Evolutionary conservation across 108 stramenopile genomes (phyloP).

Genomic region (Cylindrotheca fusiformis): DNA sequence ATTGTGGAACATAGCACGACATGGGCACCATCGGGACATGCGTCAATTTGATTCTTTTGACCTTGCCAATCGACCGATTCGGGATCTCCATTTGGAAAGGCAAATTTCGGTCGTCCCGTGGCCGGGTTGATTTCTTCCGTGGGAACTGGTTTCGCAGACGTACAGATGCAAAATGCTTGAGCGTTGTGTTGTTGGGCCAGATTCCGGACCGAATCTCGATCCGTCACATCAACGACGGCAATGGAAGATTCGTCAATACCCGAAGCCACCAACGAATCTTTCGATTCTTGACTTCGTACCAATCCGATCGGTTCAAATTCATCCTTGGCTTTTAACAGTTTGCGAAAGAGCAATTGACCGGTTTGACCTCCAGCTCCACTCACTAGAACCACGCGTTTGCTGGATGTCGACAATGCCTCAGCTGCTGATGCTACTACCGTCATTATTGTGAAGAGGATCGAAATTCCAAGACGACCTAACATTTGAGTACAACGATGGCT

Average conservation of each 20-base stretch:
- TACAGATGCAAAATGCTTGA: conserved; percentile 75
- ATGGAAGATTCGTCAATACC: conserved; percentile 11
- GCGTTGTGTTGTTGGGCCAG: conserved; percentile 23
- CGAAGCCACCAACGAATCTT: conserved; percentile 36
- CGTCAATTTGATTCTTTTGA: conserved; percentile 86
- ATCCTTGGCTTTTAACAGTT: conserved; percentile 36
- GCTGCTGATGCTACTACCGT: no score
- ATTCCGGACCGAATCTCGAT: conserved; percentile 4
- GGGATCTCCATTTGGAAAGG: conserved; percentile 60
- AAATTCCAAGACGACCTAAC: no score
- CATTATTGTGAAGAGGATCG: no score
- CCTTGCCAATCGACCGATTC: conserved; percentile 84
- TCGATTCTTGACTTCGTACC: conserved; percentile 49
- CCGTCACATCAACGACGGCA: conserved; percentile 18
- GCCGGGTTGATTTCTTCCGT: conserved; percentile 56
- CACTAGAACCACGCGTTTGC: conserved; percentile 42
- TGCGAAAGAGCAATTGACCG: conserved; percentile 58
- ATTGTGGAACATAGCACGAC: conserved; percentile 73
- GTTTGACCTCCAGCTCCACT: conserved; percentile 78
- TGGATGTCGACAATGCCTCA: conserved; percentile 1
- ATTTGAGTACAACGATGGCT: no score
- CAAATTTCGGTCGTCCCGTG: conserved; percentile 52
- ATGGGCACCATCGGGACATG: conserved; percentile 46
- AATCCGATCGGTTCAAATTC: conserved; percentile 43
- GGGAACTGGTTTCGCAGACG: conserved; percentile 75